phyloP scores from a whole-genome alignment of 164 flowering plant genomes.

The Nelumbo lutea region DNA sequence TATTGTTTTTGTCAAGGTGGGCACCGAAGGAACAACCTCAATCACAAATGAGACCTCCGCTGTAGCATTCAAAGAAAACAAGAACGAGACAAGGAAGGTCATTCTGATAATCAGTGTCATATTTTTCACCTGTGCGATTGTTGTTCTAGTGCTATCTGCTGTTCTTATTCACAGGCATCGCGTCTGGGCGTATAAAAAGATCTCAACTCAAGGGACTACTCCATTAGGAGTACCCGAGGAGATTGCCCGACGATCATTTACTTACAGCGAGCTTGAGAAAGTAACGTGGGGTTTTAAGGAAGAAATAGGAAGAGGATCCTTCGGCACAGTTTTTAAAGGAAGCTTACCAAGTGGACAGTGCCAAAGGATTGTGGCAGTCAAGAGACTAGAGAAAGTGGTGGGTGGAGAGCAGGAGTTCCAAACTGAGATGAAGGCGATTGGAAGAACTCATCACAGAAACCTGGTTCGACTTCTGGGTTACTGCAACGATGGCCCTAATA shows the following conservation, averaged over 20 bases:
- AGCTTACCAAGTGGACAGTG: background rate
- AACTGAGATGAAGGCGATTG: conserved; percentile 17
- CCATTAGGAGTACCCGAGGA: background rate
- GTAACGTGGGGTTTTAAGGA: conserved; percentile 21
- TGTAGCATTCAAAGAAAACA: background rate
- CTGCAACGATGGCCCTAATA: conserved; percentile 11
- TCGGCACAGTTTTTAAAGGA: conserved; percentile 22
- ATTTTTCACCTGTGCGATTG: background rate
- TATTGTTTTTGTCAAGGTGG: background rate
- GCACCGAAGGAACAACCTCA: background rate
- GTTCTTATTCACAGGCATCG: conserved; percentile 1
- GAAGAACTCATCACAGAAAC: conserved; percentile 27
- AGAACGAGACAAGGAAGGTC: background rate
- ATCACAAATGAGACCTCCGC: background rate
- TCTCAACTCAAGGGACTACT: background rate
- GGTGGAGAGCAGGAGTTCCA: conserved; percentile 23
- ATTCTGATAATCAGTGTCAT: background rate
- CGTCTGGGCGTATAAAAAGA: background rate
- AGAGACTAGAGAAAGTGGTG: conserved; percentile 15
- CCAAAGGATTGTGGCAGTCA: conserved; percentile 10
- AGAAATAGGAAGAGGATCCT: conserved; percentile 19
- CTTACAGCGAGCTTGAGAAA: conserved; percentile 15
- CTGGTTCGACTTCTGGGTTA: conserved; percentile 19
- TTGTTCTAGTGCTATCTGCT: conserved; percentile 2
- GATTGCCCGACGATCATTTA: conserved; percentile 13